Conservation (phyloP, 2,329 filamentous ascomycete species). For the Alternaria triticina region DNA sequence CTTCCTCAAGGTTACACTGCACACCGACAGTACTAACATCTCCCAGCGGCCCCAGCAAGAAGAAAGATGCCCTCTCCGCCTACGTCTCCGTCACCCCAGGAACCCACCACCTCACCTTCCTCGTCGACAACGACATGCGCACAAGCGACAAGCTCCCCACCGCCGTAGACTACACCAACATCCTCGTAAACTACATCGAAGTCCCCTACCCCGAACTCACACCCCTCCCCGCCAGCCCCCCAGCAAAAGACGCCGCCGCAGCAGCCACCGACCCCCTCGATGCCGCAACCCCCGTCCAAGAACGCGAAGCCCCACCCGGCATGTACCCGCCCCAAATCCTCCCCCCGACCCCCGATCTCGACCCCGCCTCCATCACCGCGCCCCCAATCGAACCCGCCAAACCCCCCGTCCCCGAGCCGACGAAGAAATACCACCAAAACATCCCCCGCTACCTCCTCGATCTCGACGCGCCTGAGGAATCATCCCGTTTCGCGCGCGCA, state of each 20-base stretch:
- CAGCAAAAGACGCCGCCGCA: conserved; percentile 7
- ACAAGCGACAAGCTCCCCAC: conserved; percentile 87
- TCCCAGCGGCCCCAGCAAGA: conserved; percentile 49
- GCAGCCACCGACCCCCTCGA: conserved; percentile 21
- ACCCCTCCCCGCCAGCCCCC: conserved; percentile 37
- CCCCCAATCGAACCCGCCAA: conserved; percentile 35
- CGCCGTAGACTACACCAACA: conserved; percentile 97
- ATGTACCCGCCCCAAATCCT: conserved; percentile 48
- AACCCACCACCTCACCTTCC: conserved; percentile 95
- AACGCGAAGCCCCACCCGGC: conserved; percentile 31
- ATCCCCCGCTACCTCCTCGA: conserved; percentile 88
- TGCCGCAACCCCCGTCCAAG: conserved; percentile 32
- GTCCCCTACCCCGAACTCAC: conserved; percentile 75
- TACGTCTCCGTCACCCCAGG: conserved; percentile 85
- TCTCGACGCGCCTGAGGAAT: conserved; percentile 84
- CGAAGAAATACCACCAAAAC: conserved; percentile 69
- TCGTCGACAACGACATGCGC: conserved; percentile 92
- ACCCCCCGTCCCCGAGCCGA: conserved; percentile 32
- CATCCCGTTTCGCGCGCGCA: conserved; percentile 74
- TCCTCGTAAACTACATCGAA: conserved; percentile 98
- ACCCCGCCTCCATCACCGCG: conserved; percentile 27
- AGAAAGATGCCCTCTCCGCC: conserved; percentile 70
- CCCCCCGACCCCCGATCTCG: conserved; percentile 50
- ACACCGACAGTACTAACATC: conserved; percentile 37
- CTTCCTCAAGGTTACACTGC: conserved; percentile 40